A percentile compares a stretch with the other conserved stretches of the same genome.
Conservation (phyloP, 805 yeast species). For the Schwanniomyces vanrijiae region DNA sequence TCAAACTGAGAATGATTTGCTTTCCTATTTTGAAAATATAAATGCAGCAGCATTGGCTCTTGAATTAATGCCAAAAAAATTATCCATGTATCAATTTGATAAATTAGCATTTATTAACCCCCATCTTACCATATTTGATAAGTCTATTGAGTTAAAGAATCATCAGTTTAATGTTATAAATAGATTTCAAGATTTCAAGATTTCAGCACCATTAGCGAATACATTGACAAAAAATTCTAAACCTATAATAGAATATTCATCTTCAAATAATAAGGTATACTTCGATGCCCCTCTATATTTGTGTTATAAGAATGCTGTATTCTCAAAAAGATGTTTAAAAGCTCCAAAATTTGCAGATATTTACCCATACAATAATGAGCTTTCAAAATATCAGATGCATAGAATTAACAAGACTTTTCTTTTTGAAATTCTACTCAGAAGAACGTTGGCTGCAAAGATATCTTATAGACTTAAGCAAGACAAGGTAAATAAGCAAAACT, state of each 20-base stretch:
- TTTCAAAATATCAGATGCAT: constrained; percentile 24
- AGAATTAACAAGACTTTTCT: constrained; percentile 29
- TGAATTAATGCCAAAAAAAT: constrained; percentile 27
- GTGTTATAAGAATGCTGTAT: constrained; percentile 27
- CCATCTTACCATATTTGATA: neutral
- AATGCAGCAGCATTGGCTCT: constrained; percentile 21
- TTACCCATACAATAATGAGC: constrained; percentile 24
- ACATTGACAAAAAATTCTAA: constrained; percentile 9
- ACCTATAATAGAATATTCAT: neutral
- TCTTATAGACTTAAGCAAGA: constrained; percentile 29
- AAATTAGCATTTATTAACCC: constrained; percentile 16
- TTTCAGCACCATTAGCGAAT: constrained; percentile 16
- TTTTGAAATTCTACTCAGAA: constrained; percentile 38
- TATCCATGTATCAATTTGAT: constrained; percentile 25
- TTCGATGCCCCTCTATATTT: constrained; percentile 17
- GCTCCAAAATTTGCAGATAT: constrained; percentile 29
- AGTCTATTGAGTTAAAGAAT: constrained; percentile 3
- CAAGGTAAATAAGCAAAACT: constrained; percentile 4
- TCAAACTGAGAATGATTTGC: constrained; percentile 17
- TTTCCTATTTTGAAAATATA: constrained; percentile 15
- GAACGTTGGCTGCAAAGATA: constrained; percentile 43
- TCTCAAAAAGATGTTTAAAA: constrained; percentile 13
- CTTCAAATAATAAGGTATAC: neutral
- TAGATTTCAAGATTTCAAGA: neutral
- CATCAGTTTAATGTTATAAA: constrained; percentile 1